Conservation (phyloP, 352 stramenopile genomes). For the Pythium phragmiticola region DNA sequence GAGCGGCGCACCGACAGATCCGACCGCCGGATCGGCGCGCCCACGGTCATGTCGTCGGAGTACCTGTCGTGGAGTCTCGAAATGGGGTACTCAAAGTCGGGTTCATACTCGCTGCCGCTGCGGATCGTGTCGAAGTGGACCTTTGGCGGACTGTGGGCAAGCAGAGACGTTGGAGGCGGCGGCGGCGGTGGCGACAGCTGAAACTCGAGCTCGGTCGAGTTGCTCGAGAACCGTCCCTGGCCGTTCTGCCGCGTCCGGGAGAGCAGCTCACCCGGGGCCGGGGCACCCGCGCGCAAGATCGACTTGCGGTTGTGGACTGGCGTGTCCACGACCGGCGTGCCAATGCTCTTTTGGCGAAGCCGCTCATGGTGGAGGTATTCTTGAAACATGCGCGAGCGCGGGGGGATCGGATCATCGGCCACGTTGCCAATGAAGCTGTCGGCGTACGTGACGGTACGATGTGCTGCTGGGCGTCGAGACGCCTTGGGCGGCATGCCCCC, state of each 20-base stretch:
- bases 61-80: constrained; percentile 22
- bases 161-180: too few relatives aligned
- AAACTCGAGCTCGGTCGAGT: constrained; percentile 13
- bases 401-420: background rate
- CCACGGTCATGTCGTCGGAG: constrained; percentile 28
- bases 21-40: constrained; percentile 32
- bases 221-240: background rate
- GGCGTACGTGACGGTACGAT: too few relatives aligned
- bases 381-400: constrained; percentile 16
- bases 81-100: constrained; percentile 31
- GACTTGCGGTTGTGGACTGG: constrained; percentile 6
- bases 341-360: constrained; percentile 12
- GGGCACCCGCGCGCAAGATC: constrained; percentile 6
- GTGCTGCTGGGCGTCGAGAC: background rate
- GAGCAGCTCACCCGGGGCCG: constrained; percentile 10
- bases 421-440: background rate
- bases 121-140: constrained; percentile 35
- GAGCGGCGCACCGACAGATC: constrained; percentile 28
- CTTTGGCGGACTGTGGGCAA: background rate
- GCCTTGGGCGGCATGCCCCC: too few relatives aligned
- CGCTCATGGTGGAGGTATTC: constrained; percentile 29
- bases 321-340: background rate
- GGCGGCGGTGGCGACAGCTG: background rate
- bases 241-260: constrained; percentile 18
- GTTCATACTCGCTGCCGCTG: constrained; percentile 42